Percentiles rank a stretch among this genome's conserved stretches.
Conservation (phyloP, 768 basidiomycete genomes). For the Mycena olivaceomarginata region DNA sequence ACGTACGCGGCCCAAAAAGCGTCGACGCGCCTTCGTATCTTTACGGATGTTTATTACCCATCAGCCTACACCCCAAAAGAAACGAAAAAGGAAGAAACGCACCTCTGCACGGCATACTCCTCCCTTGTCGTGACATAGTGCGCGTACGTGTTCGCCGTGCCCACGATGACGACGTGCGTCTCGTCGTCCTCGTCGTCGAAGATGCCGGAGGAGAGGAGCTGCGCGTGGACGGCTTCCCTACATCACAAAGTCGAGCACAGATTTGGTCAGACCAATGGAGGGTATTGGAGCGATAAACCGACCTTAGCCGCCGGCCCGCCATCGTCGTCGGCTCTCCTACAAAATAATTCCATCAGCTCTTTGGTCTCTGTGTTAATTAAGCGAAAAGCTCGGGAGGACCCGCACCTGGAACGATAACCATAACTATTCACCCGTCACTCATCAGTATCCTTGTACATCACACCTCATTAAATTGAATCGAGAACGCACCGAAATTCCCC, state of each 20-base stretch:
- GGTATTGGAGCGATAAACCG: slow-evolving; percentile 48
- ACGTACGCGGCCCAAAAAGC: slow-evolving; percentile 80
- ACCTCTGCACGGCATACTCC: slow-evolving; percentile 82
- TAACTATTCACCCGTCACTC: slow-evolving; percentile 61
- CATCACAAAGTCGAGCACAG: neutral
- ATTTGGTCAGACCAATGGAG: neutral
- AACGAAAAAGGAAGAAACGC: too few relatives aligned
- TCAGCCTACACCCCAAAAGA: too few relatives aligned
- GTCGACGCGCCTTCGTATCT: slow-evolving; percentile 88
- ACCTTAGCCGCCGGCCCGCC: slow-evolving; percentile 87
- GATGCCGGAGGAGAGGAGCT: slow-evolving; percentile 78
- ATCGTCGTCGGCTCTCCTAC: slow-evolving; percentile 87
- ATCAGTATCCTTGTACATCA: neutral
- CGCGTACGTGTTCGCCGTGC: slow-evolving; percentile 87
- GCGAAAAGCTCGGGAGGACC: too few relatives aligned
- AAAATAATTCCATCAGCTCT: too few relatives aligned
- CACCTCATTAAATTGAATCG: neutral
- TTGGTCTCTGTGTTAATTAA: too few relatives aligned
- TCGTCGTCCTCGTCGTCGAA: slow-evolving; percentile 78
- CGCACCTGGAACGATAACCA: slow-evolving; percentile 78
- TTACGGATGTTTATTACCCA: too few relatives aligned
- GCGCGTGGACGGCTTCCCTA: slow-evolving; percentile 80
- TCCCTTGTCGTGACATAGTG: slow-evolving; percentile 86
- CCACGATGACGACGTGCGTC: slow-evolving; percentile 86
- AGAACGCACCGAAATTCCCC: slow-evolving; percentile 73